Evolutionary conservation across 306 rosid genomes (phyloP).

Genomic region (Medicago truncatula): DNA sequence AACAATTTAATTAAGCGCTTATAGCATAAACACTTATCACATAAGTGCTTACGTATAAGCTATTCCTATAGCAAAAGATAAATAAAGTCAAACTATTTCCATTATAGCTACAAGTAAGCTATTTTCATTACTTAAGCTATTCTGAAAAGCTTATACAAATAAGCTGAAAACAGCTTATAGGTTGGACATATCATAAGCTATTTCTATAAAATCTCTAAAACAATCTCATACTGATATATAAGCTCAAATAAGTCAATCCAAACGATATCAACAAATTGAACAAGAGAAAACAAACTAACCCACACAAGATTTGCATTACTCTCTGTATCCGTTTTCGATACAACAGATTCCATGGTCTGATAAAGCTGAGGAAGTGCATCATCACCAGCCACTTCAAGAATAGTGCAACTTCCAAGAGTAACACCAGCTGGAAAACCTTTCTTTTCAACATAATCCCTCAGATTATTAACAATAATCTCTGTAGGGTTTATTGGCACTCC

Average conservation of each 20-base stretch:
- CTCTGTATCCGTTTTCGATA: slow-evolving; percentile 42
- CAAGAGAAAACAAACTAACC: slow-evolving; percentile 64
- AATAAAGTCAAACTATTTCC: neutral
- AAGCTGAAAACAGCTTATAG: neutral
- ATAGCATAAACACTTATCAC: neutral
- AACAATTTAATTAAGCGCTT: neutral
- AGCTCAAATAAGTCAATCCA: neutral
- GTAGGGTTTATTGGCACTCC: slow-evolving; percentile 87
- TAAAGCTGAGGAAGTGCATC: slow-evolving; percentile 63
- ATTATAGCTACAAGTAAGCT: neutral
- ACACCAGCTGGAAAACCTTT: slow-evolving; percentile 73
- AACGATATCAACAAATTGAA: neutral
- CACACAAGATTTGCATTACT: slow-evolving; percentile 69
- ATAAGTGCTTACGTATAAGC: neutral
- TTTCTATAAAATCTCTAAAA: neutral
- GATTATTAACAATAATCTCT: slow-evolving; percentile 64
- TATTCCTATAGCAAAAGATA: neutral
- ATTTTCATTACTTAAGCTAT: neutral
- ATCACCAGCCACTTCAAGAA: slow-evolving; percentile 74
- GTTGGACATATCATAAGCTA: neutral
- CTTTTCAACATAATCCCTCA: slow-evolving; percentile 65
- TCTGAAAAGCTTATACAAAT: neutral
- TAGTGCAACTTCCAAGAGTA: slow-evolving; percentile 78
- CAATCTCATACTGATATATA: neutral
- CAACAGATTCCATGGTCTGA: slow-evolving; percentile 63